Evolutionary conservation across 2,329 filamentous ascomycete species (phyloP).

Genomic region (Fusarium chuoi): DNA sequence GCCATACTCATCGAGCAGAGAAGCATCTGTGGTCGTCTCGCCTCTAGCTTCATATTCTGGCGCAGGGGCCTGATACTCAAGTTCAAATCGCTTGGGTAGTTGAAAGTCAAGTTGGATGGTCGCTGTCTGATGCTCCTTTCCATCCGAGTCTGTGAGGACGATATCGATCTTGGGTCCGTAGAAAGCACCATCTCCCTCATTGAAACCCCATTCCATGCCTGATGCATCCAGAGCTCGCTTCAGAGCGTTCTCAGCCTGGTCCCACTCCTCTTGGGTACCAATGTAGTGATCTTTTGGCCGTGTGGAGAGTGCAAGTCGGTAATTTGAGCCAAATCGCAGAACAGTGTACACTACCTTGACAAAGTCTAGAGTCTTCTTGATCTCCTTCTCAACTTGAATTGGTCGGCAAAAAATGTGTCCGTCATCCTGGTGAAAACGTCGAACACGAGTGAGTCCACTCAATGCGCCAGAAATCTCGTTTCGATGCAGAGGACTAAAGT

Average conservation of each 20-base stretch:
- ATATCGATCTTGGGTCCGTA: slow-evolving; percentile 95
- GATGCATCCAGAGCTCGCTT: slow-evolving; percentile 68
- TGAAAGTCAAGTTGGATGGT: slow-evolving; percentile 93
- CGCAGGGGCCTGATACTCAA: slow-evolving; percentile 78
- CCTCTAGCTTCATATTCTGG: slow-evolving; percentile 69
- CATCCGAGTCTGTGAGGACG: slow-evolving; percentile 79
- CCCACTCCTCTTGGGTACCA: slow-evolving; percentile 74
- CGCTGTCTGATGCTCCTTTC: slow-evolving; percentile 88
- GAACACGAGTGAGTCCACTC: slow-evolving; percentile 83
- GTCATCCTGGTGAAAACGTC: slow-evolving; percentile 91
- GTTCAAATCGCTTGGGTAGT: slow-evolving; percentile 81
- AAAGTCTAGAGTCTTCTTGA: slow-evolving; percentile 78
- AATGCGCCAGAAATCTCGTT: slow-evolving; percentile 87
- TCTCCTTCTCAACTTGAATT: slow-evolving; percentile 78
- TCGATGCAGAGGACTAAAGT: slow-evolving; percentile 87
- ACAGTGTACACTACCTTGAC: slow-evolving; percentile 77
- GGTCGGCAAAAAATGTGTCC: slow-evolving; percentile 90
- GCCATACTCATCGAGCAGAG: slow-evolving; percentile 62
- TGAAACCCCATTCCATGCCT: slow-evolving; percentile 76
- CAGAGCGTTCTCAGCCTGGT: slow-evolving; percentile 55
- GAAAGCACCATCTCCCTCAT: slow-evolving; percentile 86
- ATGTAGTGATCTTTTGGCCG: slow-evolving; percentile 81
- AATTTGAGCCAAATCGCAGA: slow-evolving; percentile 73
- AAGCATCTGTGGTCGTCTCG: slow-evolving; percentile 60
- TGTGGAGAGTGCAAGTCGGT: slow-evolving; percentile 81